Conservation (phyloP, 129 eudicot genomes). For the Saussurea involucrata region DNA sequence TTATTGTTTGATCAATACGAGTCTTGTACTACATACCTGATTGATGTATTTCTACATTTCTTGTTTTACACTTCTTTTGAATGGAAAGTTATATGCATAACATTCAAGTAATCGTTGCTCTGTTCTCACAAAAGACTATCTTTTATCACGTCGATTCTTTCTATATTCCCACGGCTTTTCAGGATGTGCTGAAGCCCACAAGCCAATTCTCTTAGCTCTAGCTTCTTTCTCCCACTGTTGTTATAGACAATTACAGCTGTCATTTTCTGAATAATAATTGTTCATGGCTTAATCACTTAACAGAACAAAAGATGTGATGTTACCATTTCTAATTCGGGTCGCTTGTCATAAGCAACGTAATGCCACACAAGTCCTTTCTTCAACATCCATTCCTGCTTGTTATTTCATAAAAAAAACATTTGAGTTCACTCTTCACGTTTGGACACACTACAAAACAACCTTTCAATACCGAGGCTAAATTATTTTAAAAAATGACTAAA, state of each 20-base stretch:
- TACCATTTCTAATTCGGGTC: conserved; percentile 76
- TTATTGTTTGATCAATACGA: background rate
- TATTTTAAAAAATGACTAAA: no score
- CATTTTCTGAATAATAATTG: background rate
- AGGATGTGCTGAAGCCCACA: conserved; percentile 87
- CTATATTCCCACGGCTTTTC: conserved; percentile 99
- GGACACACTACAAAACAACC: background rate
- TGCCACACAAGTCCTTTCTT: conserved; percentile 99
- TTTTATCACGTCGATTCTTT: conserved; percentile 66
- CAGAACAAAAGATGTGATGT: background rate
- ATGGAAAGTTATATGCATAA: background rate
- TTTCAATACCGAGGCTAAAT: background rate
- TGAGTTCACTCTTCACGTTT: background rate
- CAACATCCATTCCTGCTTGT: conserved; percentile 66
- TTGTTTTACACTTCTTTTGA: background rate
- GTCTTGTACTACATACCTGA: background rate
- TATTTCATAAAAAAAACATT: background rate
- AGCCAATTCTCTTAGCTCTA: conserved; percentile 70
- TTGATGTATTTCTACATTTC: background rate
- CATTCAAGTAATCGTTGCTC: background rate
- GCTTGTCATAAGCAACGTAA: conserved; percentile 82
- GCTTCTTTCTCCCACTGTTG: conserved; percentile 93
- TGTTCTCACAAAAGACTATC: conserved; percentile 20
- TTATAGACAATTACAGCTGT: background rate
- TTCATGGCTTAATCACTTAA: background rate